Evolutionary conservation across 768 basidiomycete species (phyloP), one percentile per base, ranked within the genome.

Genomic region (Termitomyces sp.): DNA sequence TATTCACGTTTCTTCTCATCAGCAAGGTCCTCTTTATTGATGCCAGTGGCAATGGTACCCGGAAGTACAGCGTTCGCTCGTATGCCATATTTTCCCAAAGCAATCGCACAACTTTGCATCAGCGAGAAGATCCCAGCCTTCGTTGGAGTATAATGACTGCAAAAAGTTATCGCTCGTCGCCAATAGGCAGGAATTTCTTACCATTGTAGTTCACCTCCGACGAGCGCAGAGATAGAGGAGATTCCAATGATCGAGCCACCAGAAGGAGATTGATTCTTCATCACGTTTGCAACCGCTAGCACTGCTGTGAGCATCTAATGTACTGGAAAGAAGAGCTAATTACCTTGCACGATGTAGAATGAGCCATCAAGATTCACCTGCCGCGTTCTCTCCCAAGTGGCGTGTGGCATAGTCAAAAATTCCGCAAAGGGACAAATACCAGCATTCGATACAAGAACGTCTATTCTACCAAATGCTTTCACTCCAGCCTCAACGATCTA

Each of bases 101-200:
- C 88, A 42, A 89, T 82, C 4, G 89, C 87, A 63, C 85, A 87
- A 59, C 84, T 86, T 69, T 90, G 87, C 89, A 90, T 92, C 61
- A 92, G 70, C 29, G 84, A 86, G 43, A 87, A 79, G 51, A 91
- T 83, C 1, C 86, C 88, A 2, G 90, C 90, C 66, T 92, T 90
- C 5, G 90, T 90, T 5, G 89, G 88, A 3, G 86, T 89, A 63
- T 90, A 92, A 65, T 90, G 88, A 51, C 83, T 83, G 58, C 1
- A 53, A 40, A 54, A 27, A 52, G 41, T 29, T 42, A 48, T 57
- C 27, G 40, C 41, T 45, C 35, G 29, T 27, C 23, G 17, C 34
- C 14, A 16, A 14, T 16, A n/a, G 12, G 27, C 27, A 51, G 7
- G 35, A 25, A 27, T 25, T 47, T 60, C 73, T 52, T 60, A 83